These are phyloP conservation scores for Drechslera avenae DNA, from an alignment of 2,329 filamentous ascomycete genomes.

Conservation along the genomic window DNA sequence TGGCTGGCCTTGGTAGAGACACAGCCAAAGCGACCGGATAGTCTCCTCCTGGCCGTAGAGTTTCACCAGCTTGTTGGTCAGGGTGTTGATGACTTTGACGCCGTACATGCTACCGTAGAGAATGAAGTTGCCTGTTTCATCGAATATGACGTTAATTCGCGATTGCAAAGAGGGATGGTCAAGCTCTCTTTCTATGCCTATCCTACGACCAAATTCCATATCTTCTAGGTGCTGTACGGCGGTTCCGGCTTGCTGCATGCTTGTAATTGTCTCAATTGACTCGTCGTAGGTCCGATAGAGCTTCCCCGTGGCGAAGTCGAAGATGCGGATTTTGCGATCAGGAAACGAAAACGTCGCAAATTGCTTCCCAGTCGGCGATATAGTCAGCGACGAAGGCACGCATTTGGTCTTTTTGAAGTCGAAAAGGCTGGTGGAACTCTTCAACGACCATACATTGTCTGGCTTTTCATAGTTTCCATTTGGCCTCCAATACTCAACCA, in stretches of 20 bases:
- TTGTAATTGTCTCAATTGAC: conserved; percentile 83
- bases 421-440: conserved; percentile 91
- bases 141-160: conserved; percentile 87
- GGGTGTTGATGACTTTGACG: conserved; percentile 93
- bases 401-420: conserved; percentile 96
- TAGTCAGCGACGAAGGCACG: conserved; percentile 76
- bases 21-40: conserved; percentile 79
- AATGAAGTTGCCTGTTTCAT: conserved; percentile 94
- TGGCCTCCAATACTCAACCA: conserved; percentile 96
- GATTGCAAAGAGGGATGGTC: conserved; percentile 70
- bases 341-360: conserved; percentile 91
- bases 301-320: conserved; percentile 89
- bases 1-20: conserved; percentile 91
- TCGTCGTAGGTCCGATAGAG: conserved; percentile 94
- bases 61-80: conserved; percentile 90
- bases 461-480: conserved; percentile 85
- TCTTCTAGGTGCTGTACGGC: conserved; percentile 80
- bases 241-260: conserved; percentile 95
- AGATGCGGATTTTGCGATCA: conserved; percentile 89
- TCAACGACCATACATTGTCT: conserved; percentile 87
- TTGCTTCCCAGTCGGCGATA: conserved; percentile 84
- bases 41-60: conserved; percentile 90
- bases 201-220: conserved; percentile 86
- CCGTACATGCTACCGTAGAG: conserved; percentile 91
- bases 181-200: conserved; percentile 85